Percentiles rank a stretch among this genome's conserved stretches.
Conservation (phyloP, 2,329 filamentous ascomycete genomes). For the Elsinoe fawcettii region DNA sequence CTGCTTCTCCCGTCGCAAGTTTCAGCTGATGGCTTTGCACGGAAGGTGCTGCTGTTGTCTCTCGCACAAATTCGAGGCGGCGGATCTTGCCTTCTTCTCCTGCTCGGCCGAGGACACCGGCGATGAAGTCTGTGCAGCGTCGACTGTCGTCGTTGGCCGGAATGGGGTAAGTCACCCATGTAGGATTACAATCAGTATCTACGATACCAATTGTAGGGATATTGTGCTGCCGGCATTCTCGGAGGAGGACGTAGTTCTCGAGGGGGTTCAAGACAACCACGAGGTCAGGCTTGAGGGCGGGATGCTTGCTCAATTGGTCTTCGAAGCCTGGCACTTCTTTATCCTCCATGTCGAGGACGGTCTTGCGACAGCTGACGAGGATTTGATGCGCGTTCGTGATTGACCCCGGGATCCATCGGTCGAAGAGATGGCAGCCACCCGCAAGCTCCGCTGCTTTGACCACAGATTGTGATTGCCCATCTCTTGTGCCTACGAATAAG, state of each 20-base stretch:
- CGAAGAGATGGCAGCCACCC: constrained; percentile 78
- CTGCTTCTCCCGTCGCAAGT: constrained; percentile 6
- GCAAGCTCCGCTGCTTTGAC: constrained; percentile 73
- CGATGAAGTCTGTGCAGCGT: constrained; percentile 72
- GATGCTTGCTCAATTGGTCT: constrained; percentile 53
- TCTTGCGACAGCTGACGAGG: constrained; percentile 59
- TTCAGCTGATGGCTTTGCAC: constrained; percentile 28
- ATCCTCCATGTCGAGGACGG: constrained; percentile 73
- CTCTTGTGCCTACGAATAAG: constrained; percentile 81
- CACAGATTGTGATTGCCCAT: constrained; percentile 71
- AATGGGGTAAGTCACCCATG: constrained; percentile 92
- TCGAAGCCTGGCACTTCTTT: constrained; percentile 56
- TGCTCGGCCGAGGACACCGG: constrained; percentile 75
- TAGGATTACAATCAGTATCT: constrained; percentile 86
- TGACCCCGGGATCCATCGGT: constrained; percentile 82
- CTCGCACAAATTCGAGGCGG: constrained; percentile 53
- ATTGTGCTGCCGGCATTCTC: constrained; percentile 80
- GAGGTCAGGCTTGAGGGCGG: constrained; percentile 73
- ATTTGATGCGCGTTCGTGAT: constrained; percentile 93
- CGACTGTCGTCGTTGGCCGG: constrained; percentile 95
- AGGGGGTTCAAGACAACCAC: constrained; percentile 88
- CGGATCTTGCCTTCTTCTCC: constrained; percentile 67
- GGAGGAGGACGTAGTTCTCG: constrained; percentile 83
- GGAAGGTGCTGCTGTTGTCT: constrained; percentile 56
- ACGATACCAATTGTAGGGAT: constrained; percentile 93